Evolutionary conservation across 345 rosid genomes (phyloP), one percentile per base, ranked within the genome.

Genomic region (Euclidium syriacum): DNA sequence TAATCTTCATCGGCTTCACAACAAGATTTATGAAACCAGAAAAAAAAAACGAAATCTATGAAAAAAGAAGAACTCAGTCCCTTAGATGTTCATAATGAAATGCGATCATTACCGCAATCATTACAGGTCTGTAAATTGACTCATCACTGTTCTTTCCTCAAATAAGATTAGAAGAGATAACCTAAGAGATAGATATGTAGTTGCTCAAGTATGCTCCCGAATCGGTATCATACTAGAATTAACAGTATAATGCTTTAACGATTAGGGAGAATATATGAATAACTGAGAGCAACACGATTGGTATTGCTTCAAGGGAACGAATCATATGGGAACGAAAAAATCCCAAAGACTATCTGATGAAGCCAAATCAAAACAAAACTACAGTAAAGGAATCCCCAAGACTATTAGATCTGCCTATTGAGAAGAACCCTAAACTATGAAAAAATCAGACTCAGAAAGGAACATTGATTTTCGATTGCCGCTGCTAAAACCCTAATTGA

Each of bases 291-390:
- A 85, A 75, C 90, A 81, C 87, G 41, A 61, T 34, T 23, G 10
- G 10, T 88, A 35, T 83, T 43, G 96, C 92, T 81, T 88, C 90
- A 69, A 82, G 85, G 86, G 96, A 85, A 83, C 88, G 92, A 85
- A 80, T 85, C 91, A 40, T 17, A 53, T 72, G 86, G 87, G 91
- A 85, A 83, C 67, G 11, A 67, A 65, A 2, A 29, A 22, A 68
- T 83, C 89, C 83, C 95, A 77, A 62, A 51, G 85, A 85, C 90
- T 88, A 88, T 86, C 87, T 81, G 78, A 75, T 17, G 92, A 85
- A 88, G 92, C 92, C 18, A 51, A 48, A 24, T 7, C 14, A 4
- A 18, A 0, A 44, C 3, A 20, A 27, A 34, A 14, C 19, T 4
- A 39, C 2, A 27, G 7, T 22, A 1, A 18, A 18, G 0, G 2